Evolutionary conservation across 345 rosid genomes (phyloP), one percentile per base, ranked within the genome.

Genomic region (Bruguiera sexangula): DNA sequence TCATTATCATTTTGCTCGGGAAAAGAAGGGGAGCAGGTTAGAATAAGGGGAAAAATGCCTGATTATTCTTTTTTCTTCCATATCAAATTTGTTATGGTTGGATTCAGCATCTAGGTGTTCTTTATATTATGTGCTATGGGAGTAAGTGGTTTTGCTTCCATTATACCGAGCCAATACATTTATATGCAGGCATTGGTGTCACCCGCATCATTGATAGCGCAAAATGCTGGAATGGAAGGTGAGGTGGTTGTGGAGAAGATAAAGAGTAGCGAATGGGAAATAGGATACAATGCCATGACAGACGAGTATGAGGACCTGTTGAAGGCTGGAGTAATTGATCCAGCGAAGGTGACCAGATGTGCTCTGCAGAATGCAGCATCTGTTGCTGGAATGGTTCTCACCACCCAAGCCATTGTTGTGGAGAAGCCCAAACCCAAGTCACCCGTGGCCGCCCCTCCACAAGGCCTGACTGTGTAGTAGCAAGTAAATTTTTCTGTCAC

Each of bases 381-480:
- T 1, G 96, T 96, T 57, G 98, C 98, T 2, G 99, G 98, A 63
- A 96, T 96, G 99, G 97, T 92, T 51, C 73, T 96, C 66, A 96
- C 98, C 65, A 96, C 99, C 43, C 99, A 95, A 69, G 99, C 99
- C 78, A 95, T 95, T 39, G 98, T 95, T 16, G 98, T 92, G 0
- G 99, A 90, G 73, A 95, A 95, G 83, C 69, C 67, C 0, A 91
- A 84, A 84, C 91, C 92, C 8, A 94, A 84, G 84, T 74, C 87
- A 63, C 51, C 86, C 0, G 85, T 73, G 0, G 86, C 79, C 29
- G 89, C 90, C 39, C 4, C 90, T n/a, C 90, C 90, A 31, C 80
- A 81, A 75, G 96, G 96, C 52, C 88, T 85, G 48, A 22, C 80
- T 1, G 68, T 91, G 70, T 91, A 79, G 79, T 74, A 32, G 15